Evolutionary conservation across 768 basidiomycete species (phyloP), one percentile per base, ranked within the genome.

Genomic region (Coprinopsis cinerea): DNA sequence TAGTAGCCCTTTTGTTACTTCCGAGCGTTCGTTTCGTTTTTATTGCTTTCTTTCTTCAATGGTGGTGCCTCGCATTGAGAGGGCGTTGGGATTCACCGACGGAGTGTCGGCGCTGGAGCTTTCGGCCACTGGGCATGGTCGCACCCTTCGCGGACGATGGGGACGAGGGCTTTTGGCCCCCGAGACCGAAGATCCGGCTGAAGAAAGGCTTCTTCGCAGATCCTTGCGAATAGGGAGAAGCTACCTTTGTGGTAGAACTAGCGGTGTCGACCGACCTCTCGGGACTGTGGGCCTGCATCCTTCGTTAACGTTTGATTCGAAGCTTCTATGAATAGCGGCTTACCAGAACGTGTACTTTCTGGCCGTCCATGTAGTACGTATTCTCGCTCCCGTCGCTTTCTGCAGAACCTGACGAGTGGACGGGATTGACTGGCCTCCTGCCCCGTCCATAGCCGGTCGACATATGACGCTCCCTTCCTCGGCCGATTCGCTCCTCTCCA

Each of bases 311-410:
- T 49, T 55, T 52, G 48, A 56, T 49, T 40, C 46, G 47, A 18
- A 43, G 37, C 24, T 32, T 25, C 35, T 44, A 27, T 43, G 43
- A 56, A 43, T 5, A 23, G 44, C 58, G 22, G 76, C 86, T 74
- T 66, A 87, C 86, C 58, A 88, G 73, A 53, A 85, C 75, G 61
- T 82, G 84, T 49, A 86, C 77, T 57, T 87, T 88, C 60, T 85
- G 83, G n/a, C 83, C 82, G 10, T 78, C 73, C 55, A 87, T 78
- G 60, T 86, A 88, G 69, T 87, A 88, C 2, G 85, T 88, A 60
- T 83, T 79, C 18, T 77, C 82, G 3, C 83, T 83, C 30, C 76
- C 76, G 13, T 73, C 64, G 58, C 78, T 83, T 26, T 61, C 69
- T 14, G 75, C 61, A 37, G 72, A 74, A 53, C 55, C 44, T 49